phyloP scores from a whole-genome alignment of 1,284 basidiomycete species.

The Ustilago cynodontis region DNA sequence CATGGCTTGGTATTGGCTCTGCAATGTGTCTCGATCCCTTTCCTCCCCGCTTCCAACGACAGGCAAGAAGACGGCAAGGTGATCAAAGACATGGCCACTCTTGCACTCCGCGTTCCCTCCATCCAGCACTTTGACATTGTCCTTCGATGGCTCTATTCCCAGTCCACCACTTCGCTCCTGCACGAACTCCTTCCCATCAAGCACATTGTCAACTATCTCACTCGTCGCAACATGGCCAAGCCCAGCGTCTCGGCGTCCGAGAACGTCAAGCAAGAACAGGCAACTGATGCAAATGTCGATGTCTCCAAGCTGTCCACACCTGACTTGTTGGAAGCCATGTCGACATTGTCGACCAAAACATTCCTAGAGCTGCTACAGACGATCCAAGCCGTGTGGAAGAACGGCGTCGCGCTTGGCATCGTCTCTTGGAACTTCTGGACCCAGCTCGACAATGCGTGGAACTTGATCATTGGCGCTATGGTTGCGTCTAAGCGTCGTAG shows the following conservation, averaged over 20 bases:
- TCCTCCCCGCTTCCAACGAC: slow-evolving; percentile 20
- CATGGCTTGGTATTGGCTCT: slow-evolving; percentile 42
- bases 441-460: slow-evolving; percentile 45
- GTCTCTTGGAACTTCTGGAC: slow-evolving; percentile 39
- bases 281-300: background rate
- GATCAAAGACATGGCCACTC: slow-evolving; percentile 23
- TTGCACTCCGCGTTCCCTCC: slow-evolving; percentile 34
- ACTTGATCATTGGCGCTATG: slow-evolving; percentile 38
- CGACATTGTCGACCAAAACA: slow-evolving; percentile 27
- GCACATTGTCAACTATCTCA: slow-evolving; percentile 31
- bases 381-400: slow-evolving; percentile 52
- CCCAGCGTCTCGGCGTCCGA: background rate
- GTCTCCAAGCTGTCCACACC: slow-evolving; percentile 11
- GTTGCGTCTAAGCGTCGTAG: slow-evolving; percentile 20
- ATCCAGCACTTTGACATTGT: slow-evolving; percentile 33
- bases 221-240: slow-evolving; percentile 15
- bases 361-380: slow-evolving; percentile 37
- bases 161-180: slow-evolving; percentile 37
- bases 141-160: slow-evolving; percentile 45
- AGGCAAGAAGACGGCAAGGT: slow-evolving; percentile 8
- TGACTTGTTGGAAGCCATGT: slow-evolving; percentile 42
- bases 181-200: slow-evolving; percentile 44
- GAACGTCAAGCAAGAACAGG: background rate
- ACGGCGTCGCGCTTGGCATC: slow-evolving; percentile 53
- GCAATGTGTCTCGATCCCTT: slow-evolving; percentile 54